phyloP scores from a whole-genome alignment of 345 rosid species.

The Eucalyptus tenuipes region DNA sequence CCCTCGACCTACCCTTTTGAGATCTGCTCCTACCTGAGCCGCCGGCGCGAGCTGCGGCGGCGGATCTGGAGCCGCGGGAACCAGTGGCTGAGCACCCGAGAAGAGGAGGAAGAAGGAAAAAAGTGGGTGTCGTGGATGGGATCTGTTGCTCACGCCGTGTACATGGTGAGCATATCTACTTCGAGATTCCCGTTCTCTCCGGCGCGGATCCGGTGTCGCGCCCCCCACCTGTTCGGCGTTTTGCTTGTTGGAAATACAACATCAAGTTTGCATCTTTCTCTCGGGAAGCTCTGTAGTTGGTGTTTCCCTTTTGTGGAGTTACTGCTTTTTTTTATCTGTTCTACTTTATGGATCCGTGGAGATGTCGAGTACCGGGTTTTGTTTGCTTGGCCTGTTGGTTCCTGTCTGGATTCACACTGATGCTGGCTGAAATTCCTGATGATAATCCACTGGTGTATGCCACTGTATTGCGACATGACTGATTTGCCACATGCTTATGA shows the following conservation, averaged over 20 bases:
- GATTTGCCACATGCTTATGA: background rate
- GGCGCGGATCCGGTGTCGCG: background rate
- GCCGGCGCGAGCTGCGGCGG: background rate
- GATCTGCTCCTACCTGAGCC: background rate
- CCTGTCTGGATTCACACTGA: slow-evolving; percentile 63
- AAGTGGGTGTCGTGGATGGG: background rate
- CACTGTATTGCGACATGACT: background rate
- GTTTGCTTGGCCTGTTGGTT: slow-evolving; percentile 66
- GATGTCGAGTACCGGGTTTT: slow-evolving; percentile 60
- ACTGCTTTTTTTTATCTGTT: slow-evolving; percentile 43
- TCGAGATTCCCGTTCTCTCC: slow-evolving; percentile 57
- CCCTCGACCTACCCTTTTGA: background rate
- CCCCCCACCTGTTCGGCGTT: background rate
- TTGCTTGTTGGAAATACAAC: background rate
- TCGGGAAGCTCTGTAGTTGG: background rate
- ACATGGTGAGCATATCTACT: slow-evolving; percentile 80
- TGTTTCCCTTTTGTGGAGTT: slow-evolving; percentile 21
- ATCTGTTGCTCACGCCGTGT: slow-evolving; percentile 30
- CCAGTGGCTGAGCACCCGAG: background rate
- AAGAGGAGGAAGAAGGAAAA: too few species aligned
- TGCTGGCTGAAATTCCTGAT: slow-evolving; percentile 97
- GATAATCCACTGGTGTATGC: slow-evolving; percentile 72
- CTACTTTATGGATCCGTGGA: slow-evolving; percentile 46
- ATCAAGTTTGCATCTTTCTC: background rate
- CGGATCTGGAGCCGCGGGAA: background rate